A percentile compares a stretch with the other conserved stretches of the same genome.
These are phyloP conservation scores for Paramecium sexaurelia DNA, from an alignment of 73 alveolate genomes.

Conservation along the genomic window DNA sequence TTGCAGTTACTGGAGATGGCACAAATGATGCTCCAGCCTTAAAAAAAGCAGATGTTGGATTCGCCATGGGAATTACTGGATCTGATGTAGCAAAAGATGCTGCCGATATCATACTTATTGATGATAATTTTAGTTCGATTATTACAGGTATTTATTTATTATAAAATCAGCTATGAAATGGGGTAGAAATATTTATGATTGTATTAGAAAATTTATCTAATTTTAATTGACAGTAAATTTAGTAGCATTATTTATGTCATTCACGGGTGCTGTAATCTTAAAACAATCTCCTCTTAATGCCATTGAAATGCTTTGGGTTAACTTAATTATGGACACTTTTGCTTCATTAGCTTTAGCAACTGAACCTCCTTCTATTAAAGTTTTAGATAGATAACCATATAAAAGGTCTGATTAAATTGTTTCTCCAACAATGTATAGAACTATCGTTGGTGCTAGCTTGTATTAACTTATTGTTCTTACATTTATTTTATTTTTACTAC, in stretches of 20 bases:
- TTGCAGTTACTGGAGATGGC: slow-evolving; percentile 96
- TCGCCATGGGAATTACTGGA: slow-evolving; percentile 91
- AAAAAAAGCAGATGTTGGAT: slow-evolving; percentile 87
- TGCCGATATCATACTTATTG: slow-evolving; percentile 82
- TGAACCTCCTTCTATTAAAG: slow-evolving; percentile 90
- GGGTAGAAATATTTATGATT: slow-evolving; percentile 88
- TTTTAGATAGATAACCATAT: slow-evolving; percentile 84
- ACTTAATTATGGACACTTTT: slow-evolving; percentile 86
- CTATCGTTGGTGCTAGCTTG: slow-evolving; percentile 79
- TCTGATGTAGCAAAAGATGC: slow-evolving; percentile 87
- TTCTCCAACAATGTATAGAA: slow-evolving; percentile 83
- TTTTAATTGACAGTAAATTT: slow-evolving; percentile 85
- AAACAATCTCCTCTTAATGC: slow-evolving; percentile 81
- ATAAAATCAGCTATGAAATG: slow-evolving; percentile 73
- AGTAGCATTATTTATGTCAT: slow-evolving; percentile 85
- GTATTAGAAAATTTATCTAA: slow-evolving; percentile 83
- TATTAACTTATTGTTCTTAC: slow-evolving; percentile 71
- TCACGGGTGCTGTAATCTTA: slow-evolving; percentile 81
- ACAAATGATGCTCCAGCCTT: slow-evolving; percentile 88
- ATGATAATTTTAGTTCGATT: slow-evolving; percentile 83
- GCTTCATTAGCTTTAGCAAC: slow-evolving; percentile 96
- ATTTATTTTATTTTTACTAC: slow-evolving; percentile 70
- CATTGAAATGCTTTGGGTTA: slow-evolving; percentile 91
- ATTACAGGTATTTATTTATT: slow-evolving; percentile 30
- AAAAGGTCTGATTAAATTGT: slow-evolving; percentile 80